Base-by-base conservation (phyloP, 805 yeast genomes). In the Wickerhamiella lipophila region DNA sequence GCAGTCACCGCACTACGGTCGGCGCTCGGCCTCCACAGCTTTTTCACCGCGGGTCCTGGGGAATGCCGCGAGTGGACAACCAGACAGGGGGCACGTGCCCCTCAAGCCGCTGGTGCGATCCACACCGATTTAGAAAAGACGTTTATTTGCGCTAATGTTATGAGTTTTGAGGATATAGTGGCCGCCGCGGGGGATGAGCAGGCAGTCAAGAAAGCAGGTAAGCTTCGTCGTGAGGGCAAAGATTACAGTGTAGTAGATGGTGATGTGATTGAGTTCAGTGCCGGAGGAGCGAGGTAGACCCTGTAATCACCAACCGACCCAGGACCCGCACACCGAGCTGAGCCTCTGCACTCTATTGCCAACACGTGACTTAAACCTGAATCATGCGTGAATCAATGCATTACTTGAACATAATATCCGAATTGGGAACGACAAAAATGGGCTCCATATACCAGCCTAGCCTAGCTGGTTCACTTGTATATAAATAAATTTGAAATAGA, bases 61-160 rank as follows among this genome's bases (percentile, higher is more conserved):
- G 98, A 92, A 71, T 95, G 88, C 46, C 82, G 96, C 67, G 96
- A 94, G 68, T 92, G 98, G 98, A 92, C 98, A 30, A 79, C 92
- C 55, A 79, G 97, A 69, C 72, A 74, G 58, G 94, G 94, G 58
- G 83, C 89, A 42, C 81, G 84, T 59, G 96, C 96, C 48, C 98
- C 98, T n/a, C 87, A 83, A 62, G 97, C 98, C 41, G 98, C 98
- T 19, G 97, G 96, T 65, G 80, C 81, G 29, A 87, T 87, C 52
- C 96, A 87, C 62, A 81, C 85, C 6, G 96, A 86, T 62, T 67
- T 86, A 49, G 79, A 81, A 66, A 76, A 79, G 58, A 83, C 94
- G 0, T 87, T 87, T 62, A 77, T 87, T 42, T 75, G 77, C 60
- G 94, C 92, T 8, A 78, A 79, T 50, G 83, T 87, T 25, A 72